A percentile compares a stretch with the other conserved stretches of the same genome.
Evolutionary conservation across 257 asterid genomes (phyloP).

Genomic region (Nicotiana paniculata): DNA sequence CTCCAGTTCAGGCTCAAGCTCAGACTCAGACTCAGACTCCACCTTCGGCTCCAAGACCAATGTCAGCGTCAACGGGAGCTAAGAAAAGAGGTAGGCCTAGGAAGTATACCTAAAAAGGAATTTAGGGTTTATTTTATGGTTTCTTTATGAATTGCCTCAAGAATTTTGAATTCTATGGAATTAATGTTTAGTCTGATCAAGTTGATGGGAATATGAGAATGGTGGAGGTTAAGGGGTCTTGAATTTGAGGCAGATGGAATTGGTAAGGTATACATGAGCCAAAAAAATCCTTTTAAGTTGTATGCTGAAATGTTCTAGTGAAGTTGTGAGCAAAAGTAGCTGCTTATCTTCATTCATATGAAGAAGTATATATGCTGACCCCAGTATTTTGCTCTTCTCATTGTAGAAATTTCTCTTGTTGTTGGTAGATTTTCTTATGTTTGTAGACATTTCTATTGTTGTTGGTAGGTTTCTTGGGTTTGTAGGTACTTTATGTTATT

Average conservation of each 20-base stretch:
- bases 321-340: not conserved
- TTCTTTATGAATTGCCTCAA: not conserved
- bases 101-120: slow-evolving; percentile 23
- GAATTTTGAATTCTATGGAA: not conserved
- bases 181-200: not conserved
- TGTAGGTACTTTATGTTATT: not conserved
- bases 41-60: slow-evolving; percentile 1
- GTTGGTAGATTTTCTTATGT: not conserved
- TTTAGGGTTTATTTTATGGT: slow-evolving; percentile 1
- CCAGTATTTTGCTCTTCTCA: not conserved
- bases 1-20: not conserved
- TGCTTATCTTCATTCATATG: not conserved
- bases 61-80: slow-evolving; percentile 18
- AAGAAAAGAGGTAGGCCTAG: slow-evolving; percentile 73
- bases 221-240: not conserved
- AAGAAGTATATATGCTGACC: slow-evolving; percentile 1
- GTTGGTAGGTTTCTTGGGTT: not conserved
- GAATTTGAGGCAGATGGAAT: not conserved
- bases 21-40: not conserved
- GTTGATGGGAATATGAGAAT: not conserved
- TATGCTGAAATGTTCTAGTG: not conserved
- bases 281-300: not conserved
- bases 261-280: not conserved
- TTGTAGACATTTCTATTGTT: not conserved
- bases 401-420: not conserved